A percentile compares a stretch with the other conserved stretches of the same genome.
Conservation (phyloP, 2,329 filamentous ascomycete genomes). For the Paecilomyces dactylethromorphus region DNA sequence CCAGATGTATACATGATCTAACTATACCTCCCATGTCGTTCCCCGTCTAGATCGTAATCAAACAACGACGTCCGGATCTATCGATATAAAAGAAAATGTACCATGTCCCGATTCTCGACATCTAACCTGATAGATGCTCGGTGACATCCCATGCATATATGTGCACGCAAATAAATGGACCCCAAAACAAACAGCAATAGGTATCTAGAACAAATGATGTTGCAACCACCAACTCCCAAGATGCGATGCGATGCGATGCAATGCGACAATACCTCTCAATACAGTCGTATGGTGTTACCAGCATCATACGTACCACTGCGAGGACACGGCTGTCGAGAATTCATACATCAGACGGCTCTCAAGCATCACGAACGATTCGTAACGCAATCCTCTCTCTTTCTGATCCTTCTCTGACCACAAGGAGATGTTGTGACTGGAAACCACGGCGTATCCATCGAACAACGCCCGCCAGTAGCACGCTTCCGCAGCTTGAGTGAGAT, state of each 20-base stretch:
- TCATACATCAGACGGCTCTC: slow-evolving; percentile 18
- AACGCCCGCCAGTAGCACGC: slow-evolving; percentile 47
- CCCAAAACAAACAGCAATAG: not conserved
- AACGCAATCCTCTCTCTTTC: slow-evolving; percentile 17
- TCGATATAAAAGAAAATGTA: not conserved
- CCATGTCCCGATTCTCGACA: not conserved
- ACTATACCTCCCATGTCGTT: not conserved
- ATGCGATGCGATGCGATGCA: not conserved
- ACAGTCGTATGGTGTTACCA: not conserved
- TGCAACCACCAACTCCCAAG: not conserved
- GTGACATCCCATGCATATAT: not conserved
- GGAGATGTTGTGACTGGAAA: slow-evolving; percentile 16
- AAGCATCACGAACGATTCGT: slow-evolving; percentile 25
- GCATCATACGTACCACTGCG: not conserved
- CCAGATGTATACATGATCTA: not conserved
- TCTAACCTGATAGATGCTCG: not conserved
- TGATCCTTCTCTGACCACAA: slow-evolving; percentile 6
- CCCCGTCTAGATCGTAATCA: not conserved
- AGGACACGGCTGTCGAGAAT: slow-evolving; percentile 7
- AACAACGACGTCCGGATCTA: not conserved
- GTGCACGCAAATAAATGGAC: not conserved
- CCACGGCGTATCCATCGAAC: slow-evolving; percentile 24
- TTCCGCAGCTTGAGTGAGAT: slow-evolving; percentile 45
- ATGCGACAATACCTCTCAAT: not conserved
- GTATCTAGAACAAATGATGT: not conserved